Conservation (phyloP, 768 basidiomycete genomes). For the Tephrocybe rancida region DNA sequence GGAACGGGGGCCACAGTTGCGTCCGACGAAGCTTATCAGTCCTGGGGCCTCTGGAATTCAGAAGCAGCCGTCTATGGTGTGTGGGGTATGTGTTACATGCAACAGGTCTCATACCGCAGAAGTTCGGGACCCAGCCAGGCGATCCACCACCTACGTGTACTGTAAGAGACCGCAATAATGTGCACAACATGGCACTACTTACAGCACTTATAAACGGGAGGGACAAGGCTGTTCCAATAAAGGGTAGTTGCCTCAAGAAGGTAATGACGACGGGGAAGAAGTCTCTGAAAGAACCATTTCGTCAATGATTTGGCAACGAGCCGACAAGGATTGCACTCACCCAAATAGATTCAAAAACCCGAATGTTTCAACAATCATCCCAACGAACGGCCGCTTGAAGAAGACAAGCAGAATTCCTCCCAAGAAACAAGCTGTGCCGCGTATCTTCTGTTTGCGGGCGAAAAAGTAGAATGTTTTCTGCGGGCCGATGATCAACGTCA, state of each 20-base stretch:
- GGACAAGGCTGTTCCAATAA: constrained; percentile 84
- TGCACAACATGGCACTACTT: constrained; percentile 28
- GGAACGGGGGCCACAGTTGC: no score
- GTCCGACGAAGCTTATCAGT: no score
- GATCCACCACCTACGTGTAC: constrained; percentile 66
- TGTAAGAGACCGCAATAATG: background rate
- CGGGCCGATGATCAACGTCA: constrained; percentile 96
- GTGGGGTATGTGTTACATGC: constrained; percentile 13
- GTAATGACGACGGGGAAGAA: constrained; percentile 99
- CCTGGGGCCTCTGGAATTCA: no score
- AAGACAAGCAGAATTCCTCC: constrained; percentile 94
- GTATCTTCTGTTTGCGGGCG: constrained; percentile 90
- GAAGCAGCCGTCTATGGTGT: background rate
- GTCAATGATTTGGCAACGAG: constrained; percentile 3
- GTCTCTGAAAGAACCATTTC: constrained; percentile 57
- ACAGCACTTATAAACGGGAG: constrained; percentile 89
- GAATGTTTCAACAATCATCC: constrained; percentile 92
- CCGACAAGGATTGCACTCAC: constrained; percentile 41
- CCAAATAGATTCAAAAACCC: constrained; percentile 98
- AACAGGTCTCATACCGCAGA: constrained; percentile 56
- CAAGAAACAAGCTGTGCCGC: constrained; percentile 87
- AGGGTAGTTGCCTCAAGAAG: constrained; percentile 93
- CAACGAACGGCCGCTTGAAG: constrained; percentile 92
- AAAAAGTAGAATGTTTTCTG: constrained; percentile 99
- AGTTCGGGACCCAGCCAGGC: constrained; percentile 77